Evolutionary conservation across 2,329 filamentous ascomycete genomes (phyloP), one percentile per base, ranked within the genome.

Genomic region (Alternaria sp.): DNA sequence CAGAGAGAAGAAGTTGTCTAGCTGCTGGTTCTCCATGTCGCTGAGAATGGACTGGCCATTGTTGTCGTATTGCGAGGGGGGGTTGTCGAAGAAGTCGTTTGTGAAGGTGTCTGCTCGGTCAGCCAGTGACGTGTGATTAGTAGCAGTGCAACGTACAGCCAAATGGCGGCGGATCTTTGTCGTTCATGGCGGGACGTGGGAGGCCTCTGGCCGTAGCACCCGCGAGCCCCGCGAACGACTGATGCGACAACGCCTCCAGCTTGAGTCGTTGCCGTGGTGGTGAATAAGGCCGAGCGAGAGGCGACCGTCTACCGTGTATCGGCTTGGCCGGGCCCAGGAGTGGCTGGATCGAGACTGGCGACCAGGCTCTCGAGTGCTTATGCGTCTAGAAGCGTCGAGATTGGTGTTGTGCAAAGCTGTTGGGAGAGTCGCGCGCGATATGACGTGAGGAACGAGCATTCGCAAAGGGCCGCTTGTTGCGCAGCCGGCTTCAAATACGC

Each of bases 131-230:
- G 30, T 6, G 28, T 16, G 49, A 16, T 38, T n/a, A 28, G 10
- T 45, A 36, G n/a, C 36, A 12, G 25, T 27, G 46, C 25, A 28
- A 30, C 45, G 58, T 72, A 75, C 74, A 78, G 64, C 76, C 76
- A 68, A 78, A 78, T 14, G 75, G 76, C 64, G 66, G 63, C 43
- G 73, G 66, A 48, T 74, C 74, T 52, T 74, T 73, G 57, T 74
- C 68, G 68, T 72, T 69, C 76, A 78, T 78, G 70, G 67, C 68
- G 62, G 65, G 51, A 43, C 60, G 69, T 62, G 64, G 56, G 54
- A 65, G 69, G 68, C 67, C 60, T 66, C 57, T 72, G 64, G 67
- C 68, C 61, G 64, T 57, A 60, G 62, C 67, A 63, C 64, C 67
- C 66, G 64, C 74, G 66, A 69, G 62, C 60, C 66, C 65, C 69